Base-by-base conservation (phyloP, 176 grass and related monocot genomes). In the Phoenix dactylifera region DNA sequence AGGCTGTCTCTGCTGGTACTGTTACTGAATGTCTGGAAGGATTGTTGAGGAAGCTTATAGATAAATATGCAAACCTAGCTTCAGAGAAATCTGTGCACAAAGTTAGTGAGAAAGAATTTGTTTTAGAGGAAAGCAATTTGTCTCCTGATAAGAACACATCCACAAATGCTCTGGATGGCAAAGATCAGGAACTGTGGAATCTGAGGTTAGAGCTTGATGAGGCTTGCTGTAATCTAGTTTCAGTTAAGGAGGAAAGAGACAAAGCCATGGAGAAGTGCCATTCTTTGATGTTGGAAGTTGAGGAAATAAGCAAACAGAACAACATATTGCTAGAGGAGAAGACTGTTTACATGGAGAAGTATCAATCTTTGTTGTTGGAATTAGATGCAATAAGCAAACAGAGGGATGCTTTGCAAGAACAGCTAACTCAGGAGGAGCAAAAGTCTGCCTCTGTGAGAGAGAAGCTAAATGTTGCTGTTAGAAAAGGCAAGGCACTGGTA, bases 401-500 rank as follows among this genome's bases (percentile, higher is more conserved):
- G 67, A 77, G 63, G 79, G 66, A 85, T 79, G 65, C 58, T 76
- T 74, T 97, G 29, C 77, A 84, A 71, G 83, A 77, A 39, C 82
- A 83, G 55, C 65, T 97, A 64, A 85, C 62, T 80, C 83, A 80
- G 59, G 83, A 89, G 78, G 81, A 85, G 71, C 74, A 89, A 59
- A 89, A 82, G 67, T 82, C 74, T 44, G 52, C 82, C 68, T 82
- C 71, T 57, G 26, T 85, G 65, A 85, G 87, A 69, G 92, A 97
- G 63, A 97, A 97, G 84, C 35, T 97, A 74, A 97, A 97, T 69
- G 64, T 97, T 64, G 87, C 87, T 66, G 92, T 91, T 54, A 86
- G 84, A 58, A 97, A 97, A 88, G 87, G 92, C 5, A 97, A 97
- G 77, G 83, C 84, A 10, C 76, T 97, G 64, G 84, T 97, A 48